phyloP scores from a whole-genome alignment of 371 early-diverging fungal genomes.

The Apophysomyces elegans region DNA sequence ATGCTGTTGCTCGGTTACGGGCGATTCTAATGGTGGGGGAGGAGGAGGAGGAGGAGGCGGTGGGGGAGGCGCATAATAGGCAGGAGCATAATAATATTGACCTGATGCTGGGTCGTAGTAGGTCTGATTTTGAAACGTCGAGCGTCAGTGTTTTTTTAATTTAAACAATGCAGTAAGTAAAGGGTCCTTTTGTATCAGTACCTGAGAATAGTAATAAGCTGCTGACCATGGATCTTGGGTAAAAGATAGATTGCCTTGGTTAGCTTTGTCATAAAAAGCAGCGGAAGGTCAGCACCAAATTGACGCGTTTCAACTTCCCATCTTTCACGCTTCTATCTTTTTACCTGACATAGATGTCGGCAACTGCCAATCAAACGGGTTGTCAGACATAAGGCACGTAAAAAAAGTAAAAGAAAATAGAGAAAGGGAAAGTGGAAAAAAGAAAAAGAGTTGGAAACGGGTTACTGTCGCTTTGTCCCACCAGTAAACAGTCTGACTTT shows the following conservation, averaged over 20 bases:
- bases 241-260: not conserved
- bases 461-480: conserved; percentile 1
- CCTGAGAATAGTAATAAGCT: conserved; percentile 1
- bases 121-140: not conserved
- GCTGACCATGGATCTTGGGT: conserved; percentile 4
- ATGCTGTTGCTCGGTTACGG: not conserved
- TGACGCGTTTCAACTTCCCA: not conserved
- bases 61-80: conserved; percentile 8
- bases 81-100: not conserved
- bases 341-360: conserved; percentile 8
- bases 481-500: conserved; percentile 6
- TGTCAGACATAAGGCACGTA: conserved; percentile 1
- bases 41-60: conserved; percentile 3
- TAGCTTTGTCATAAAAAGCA: not conserved
- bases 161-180: too few relatives aligned
- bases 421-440: not conserved
- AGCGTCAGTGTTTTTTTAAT: too few relatives aligned
- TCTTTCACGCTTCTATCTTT: not conserved
- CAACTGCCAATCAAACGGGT: conserved; percentile 15
- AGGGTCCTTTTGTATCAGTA: not conserved
- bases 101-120: not conserved
- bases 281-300: not conserved
- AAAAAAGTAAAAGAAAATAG: not conserved
- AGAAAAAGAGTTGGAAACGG: not conserved
- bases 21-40: not conserved